Base-by-base conservation (phyloP, 495 filamentous ascomycete species). In the Penicillium argentinense region DNA sequence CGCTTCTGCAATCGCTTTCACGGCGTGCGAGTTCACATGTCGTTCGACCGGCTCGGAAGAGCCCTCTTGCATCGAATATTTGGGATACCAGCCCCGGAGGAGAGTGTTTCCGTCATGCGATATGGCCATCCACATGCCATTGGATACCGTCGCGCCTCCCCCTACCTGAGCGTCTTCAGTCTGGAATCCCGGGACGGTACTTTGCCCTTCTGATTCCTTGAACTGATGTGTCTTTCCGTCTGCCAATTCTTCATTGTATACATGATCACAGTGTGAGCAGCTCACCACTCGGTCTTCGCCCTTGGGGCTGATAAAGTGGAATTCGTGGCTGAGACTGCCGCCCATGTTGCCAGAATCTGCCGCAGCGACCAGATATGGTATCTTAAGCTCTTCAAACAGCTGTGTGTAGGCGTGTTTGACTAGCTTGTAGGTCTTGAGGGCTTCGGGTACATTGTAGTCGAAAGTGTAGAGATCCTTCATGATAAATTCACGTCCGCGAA, bases 401-500 rank as follows among this genome's bases (percentile, higher is more conserved):
- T 70, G 67, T 14, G 67, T 68, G 63, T 98, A 98, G 12, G 83
- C 85, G 21, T 60, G 60, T 27, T 83, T 76, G 4, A 95, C 91
- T 14, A 78, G 63, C 4, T 79, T 53, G 54, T 98, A 98, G 2
- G 93, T 96, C 33, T 81, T 69, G 2, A 89, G 66, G 0, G 93
- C 93, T 5, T 78, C 66, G 17, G 80, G 59, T 2, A 76, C 57
- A 27, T 68, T 85, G 43, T 73, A 69, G 66, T 98, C 93, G 55
- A 98, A 98, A 0, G 95, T 97, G 60, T 98, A 98, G 1, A 98
- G 79, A 64, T 98, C 93, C 68, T 98, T 98, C 93, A 98, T 98
- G 43, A 89, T 67, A 56, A 98, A 98, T 56, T 98, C 93, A 49
- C 88, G 83, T 0, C 89, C 86, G n/a, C 93, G 83, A 9, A 98